Conservation (phyloP, 148 eudicot genomes). For the Rhododendron ferrugineum region DNA sequence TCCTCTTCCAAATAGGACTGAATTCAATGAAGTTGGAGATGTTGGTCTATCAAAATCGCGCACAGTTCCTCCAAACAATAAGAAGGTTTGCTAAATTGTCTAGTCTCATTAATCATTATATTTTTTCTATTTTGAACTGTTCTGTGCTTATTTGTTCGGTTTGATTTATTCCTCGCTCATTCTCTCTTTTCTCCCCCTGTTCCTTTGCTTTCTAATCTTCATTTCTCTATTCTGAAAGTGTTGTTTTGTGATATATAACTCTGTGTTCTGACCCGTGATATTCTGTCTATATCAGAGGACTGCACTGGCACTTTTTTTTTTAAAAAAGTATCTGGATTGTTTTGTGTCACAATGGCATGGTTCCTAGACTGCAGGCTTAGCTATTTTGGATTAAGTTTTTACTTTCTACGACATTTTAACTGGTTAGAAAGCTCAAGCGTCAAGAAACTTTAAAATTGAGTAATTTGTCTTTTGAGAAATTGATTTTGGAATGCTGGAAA, state of each 20-base stretch:
- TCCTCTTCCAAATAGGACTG: constrained; percentile 15
- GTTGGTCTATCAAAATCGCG: constrained; percentile 17
- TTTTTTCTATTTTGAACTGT: not conserved
- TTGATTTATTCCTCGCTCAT: not conserved
- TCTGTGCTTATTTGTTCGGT: not conserved
- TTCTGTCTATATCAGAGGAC: not conserved
- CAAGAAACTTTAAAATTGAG: not conserved
- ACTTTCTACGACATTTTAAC: too few species aligned
- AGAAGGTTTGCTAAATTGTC: constrained; percentile 30
- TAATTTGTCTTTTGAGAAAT: not conserved
- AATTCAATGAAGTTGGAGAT: constrained; percentile 18
- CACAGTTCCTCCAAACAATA: constrained; percentile 24
- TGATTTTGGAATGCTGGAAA: not conserved
- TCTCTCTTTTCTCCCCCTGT: not conserved
- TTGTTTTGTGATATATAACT: not conserved
- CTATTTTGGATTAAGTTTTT: too few species aligned
- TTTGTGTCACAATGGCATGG: not conserved
- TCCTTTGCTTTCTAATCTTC: not conserved
- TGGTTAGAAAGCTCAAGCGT: not conserved
- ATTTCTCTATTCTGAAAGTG: not conserved
- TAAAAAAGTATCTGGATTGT: not conserved
- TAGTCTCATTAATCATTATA: not conserved
- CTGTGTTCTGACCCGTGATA: not conserved
- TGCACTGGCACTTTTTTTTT: not conserved
- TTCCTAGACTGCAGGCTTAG: not conserved